phyloP scores from a whole-genome alignment of 2,329 filamentous ascomycete species.

The Orbilia brochopaga region DNA sequence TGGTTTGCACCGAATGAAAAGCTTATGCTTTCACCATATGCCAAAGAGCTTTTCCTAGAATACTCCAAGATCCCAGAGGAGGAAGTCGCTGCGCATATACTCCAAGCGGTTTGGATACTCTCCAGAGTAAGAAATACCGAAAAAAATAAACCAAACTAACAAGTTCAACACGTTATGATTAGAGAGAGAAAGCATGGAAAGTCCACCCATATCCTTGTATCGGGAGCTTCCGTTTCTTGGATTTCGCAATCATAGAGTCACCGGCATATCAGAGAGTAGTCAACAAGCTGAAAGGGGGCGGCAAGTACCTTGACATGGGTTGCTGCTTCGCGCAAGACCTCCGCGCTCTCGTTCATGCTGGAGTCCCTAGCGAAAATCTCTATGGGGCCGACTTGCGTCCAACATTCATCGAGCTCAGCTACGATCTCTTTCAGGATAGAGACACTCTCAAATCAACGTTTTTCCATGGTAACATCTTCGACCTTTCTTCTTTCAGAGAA shows the following conservation, averaged over 20 bases:
- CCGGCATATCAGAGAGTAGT: slow-evolving; percentile 56
- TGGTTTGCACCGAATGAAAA: slow-evolving; percentile 30
- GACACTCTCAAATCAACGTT: slow-evolving; percentile 55
- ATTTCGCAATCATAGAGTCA: slow-evolving; percentile 57
- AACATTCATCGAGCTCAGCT: slow-evolving; percentile 57
- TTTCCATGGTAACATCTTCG: slow-evolving; percentile 55
- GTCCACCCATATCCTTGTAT: slow-evolving; percentile 59
- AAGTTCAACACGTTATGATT: neutral
- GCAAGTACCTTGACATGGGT: slow-evolving; percentile 58
- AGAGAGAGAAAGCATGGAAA: slow-evolving; percentile 58
- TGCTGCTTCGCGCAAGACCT: slow-evolving; percentile 62
- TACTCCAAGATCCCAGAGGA: slow-evolving; percentile 26
- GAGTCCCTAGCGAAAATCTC: slow-evolving; percentile 58
- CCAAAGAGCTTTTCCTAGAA: slow-evolving; percentile 22
- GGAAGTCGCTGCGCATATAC: slow-evolving; percentile 22
- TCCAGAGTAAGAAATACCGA: neutral
- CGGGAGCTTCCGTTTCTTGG: slow-evolving; percentile 59
- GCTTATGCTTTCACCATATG: slow-evolving; percentile 19
- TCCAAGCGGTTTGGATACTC: slow-evolving; percentile 16
- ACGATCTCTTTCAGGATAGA: slow-evolving; percentile 57
- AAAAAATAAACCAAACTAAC: neutral
- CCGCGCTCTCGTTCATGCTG: slow-evolving; percentile 58
- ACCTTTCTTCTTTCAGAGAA: slow-evolving; percentile 22
- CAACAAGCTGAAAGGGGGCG: slow-evolving; percentile 55
- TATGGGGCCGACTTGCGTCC: slow-evolving; percentile 58